Evolutionary conservation across 2,329 filamentous ascomycete genomes (phyloP), one percentile per base, ranked within the genome.

Genomic region (Trichocomaceae sp.): DNA sequence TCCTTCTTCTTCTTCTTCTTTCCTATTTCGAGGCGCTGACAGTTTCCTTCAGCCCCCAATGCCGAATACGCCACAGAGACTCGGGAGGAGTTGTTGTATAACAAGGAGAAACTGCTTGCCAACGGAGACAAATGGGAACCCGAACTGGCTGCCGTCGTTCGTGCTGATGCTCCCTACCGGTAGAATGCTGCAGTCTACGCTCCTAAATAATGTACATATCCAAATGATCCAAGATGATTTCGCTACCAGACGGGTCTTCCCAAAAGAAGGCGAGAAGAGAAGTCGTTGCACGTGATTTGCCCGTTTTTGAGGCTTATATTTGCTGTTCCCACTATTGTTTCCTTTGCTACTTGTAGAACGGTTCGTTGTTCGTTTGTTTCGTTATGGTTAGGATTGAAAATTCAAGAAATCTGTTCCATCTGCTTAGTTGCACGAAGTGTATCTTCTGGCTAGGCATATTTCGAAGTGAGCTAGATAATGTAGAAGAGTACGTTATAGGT

Each of bases 61-160:
- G 84, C 84, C 49, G 85, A 88, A 72, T 88, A 88, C 64, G 84
- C 85, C 44, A 88, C 84, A 2, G 85, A 88, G 75, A 86, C 84
- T 60, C 84, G 92, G 70, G 92, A 99, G 75, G 92, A 97, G 79
- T 77, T 97, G 66, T 75, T 97, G 66, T 97, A 97, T 80, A 97
- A 97, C 79, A 97, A 97, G 83, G 87, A 95, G 79, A 95, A 95
- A 77, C 77, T 95, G 61, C 75, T 96, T 60, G 77, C 88, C 62
- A 95, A 95, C 69, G 89, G 90, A 66, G 90, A 95, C 77, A 92
- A 91, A 77, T 99, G 93, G 93, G 93, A 99, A 79, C 91, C 93
- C 7, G 93, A 99, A 77, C 80, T 99, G 68, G 92, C 92, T 1
- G 92, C 93, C 56, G 85, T 83, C 63, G 93, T 93, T 70, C 86